Evolutionary conservation across 2,329 filamentous ascomycete species (phyloP).

Genomic region (Penicillium sp.): DNA sequence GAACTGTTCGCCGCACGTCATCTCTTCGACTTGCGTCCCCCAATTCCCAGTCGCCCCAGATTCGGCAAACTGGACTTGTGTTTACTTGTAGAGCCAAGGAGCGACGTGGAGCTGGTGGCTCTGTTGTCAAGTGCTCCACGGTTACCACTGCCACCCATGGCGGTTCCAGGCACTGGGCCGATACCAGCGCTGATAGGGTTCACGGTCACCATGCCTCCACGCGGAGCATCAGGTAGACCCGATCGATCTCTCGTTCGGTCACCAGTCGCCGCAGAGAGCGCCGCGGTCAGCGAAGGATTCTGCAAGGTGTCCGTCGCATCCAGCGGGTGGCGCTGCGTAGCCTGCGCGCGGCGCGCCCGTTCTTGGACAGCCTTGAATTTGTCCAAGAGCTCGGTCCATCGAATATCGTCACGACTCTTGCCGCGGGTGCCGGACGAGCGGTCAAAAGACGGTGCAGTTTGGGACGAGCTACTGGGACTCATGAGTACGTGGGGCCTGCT

Average conservation of each 20-base stretch:
- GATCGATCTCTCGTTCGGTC: conserved; percentile 36
- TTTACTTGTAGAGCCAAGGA: conserved; percentile 54
- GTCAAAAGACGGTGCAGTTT: conserved; percentile 59
- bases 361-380: conserved; percentile 94
- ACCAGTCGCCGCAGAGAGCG: conserved; percentile 33
- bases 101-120: conserved; percentile 21
- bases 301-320: conserved; percentile 56
- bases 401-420: conserved; percentile 83
- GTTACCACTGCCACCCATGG: conserved; percentile 48
- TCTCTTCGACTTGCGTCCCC: conserved; percentile 58
- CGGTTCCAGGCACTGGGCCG: conserved; percentile 19
- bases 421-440: conserved; percentile 69
- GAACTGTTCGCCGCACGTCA: conserved; percentile 22
- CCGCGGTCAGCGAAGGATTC: conserved; percentile 35
- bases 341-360: conserved; percentile 70
- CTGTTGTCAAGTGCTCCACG: conserved; percentile 25
- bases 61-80: conserved; percentile 66
- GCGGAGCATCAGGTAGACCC: conserved; percentile 37
- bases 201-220: conserved; percentile 27
- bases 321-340: conserved; percentile 44
- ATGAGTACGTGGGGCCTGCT: conserved; percentile 7
- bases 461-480: conserved; percentile 15
- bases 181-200: conserved; percentile 48
- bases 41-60: conserved; percentile 71
- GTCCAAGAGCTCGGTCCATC: conserved; percentile 89